Base-by-base conservation (phyloP, 2,329 filamentous ascomycete genomes). In the Nemania bipapillata region DNA sequence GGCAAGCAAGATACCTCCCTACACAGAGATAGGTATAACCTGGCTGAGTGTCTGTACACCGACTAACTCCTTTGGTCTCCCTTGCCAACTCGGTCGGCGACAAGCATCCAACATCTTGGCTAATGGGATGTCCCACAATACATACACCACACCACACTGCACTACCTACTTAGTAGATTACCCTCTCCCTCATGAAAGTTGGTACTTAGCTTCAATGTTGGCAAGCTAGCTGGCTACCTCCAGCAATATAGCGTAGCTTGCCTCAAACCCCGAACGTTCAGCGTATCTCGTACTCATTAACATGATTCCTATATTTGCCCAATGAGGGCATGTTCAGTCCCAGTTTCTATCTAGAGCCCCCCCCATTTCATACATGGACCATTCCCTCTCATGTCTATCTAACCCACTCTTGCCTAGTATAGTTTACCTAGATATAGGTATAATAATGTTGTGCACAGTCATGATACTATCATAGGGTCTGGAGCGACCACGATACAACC, bases 241-340 rank as follows among this genome's bases (percentile, higher is more conserved):
- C 17, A n/a, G 15, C 20, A 45, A 45, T 15, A 45, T 45, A 45
- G 11, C 40, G 15, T 53, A 26, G 11, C 6, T 24, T 65, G 55
- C 28, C 40, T 65, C 56, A 56, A 40, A 56, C 4, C 24, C 56
- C 50, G 40, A 45, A 45, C 40, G 17, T 11, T 32, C 42, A 28
- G 12, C 57, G 24, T 37, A 62, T 42, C 47, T 53, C 9, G 20
- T 45, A 52, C 52, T 45, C 45, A n/a, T 15, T n/a, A 15, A 62
- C 62, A 58, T 15, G 37, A 20, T 53, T 35, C 40, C 35, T 28
- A 58, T 65, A 65, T 68, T 59, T 60, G 40, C 60, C 55, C 64
- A 53, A 35, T 57, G 55, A 56, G 20, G 52, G 37, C 24, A 30
- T 45, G 28, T 50, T 55, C 37, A 50, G 24, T 28, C 6, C 7